Base-by-base conservation (phyloP, 2,329 filamentous ascomycete genomes). In the Penicillium nordicum region DNA sequence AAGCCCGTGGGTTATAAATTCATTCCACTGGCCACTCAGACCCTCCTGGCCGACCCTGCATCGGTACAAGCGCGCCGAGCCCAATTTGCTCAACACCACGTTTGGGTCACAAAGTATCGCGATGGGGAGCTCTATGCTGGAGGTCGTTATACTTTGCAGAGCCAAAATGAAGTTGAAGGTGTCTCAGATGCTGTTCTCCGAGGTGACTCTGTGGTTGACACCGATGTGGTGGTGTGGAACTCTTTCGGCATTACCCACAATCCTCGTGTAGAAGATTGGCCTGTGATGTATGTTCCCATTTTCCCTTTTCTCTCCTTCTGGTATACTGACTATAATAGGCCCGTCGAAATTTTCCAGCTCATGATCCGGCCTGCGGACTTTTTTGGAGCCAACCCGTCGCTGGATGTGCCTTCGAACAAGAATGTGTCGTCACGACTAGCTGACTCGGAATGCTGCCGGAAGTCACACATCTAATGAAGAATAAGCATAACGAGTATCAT, bases 1-100 rank as follows among this genome's bases (percentile, higher is more conserved):
- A 77, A 78, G 7, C 74, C 79, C 0, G 79, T 84, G 2, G 80
- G 74, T 0, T 86, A 84, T 68, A 85, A 84, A 62, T 78, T 86
- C 57, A 75, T 77, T 50, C 77, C 79, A 0, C 76, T 81, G 7
- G 78, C 81, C 1, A 86, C 83, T 61, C 83, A 86, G 65, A 78
- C 79, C 42, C 76, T 86, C 27, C 72, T 86, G 12, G 82, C 84
- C 0, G 78, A 84, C 58, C 70, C 78, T 4, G 73, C 78, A 7
- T 80, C 77, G n/a, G 80, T 78, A 65, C 79, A 84, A 58, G 73
- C 74, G 41, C 75, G 75, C 56, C 76, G 81, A 5, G 80, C 80
- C 4, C 81, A 82, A 62, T 84, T 83, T 64, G 80, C 78, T 1
- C 79, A 82, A 55, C 80, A 82, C 60, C 79, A 82, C 27, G 74